phyloP scores from a whole-genome alignment of 2,329 filamentous ascomycete genomes.

The Diplodia sapinea region DNA sequence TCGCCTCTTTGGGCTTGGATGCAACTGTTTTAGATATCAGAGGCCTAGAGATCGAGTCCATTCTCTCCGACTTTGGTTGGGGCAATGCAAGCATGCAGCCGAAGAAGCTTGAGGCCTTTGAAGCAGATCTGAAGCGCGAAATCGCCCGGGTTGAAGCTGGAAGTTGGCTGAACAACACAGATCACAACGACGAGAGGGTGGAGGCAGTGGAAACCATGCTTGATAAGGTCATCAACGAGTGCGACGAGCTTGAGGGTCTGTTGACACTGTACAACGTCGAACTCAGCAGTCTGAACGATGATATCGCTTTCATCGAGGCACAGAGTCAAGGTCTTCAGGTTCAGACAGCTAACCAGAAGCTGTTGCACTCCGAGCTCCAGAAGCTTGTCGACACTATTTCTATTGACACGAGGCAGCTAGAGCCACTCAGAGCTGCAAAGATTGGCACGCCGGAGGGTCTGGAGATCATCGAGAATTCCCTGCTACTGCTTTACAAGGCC shows the following conservation, averaged over 20 bases:
- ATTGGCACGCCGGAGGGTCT: slow-evolving; percentile 74
- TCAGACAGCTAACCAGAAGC: slow-evolving; percentile 94
- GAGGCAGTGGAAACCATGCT: slow-evolving; percentile 84
- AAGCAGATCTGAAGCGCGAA: slow-evolving; percentile 82
- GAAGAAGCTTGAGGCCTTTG: slow-evolving; percentile 78
- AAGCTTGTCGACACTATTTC: slow-evolving; percentile 89
- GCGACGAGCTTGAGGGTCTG: slow-evolving; percentile 93
- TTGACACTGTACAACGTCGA: slow-evolving; percentile 95
- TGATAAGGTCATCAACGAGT: slow-evolving; percentile 89
- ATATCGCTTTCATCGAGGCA: slow-evolving; percentile 96
- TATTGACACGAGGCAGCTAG: slow-evolving; percentile 77
- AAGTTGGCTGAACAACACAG: slow-evolving; percentile 82
- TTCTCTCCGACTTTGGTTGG: slow-evolving; percentile 89
- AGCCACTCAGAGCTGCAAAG: slow-evolving; percentile 73
- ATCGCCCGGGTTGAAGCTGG: slow-evolving; percentile 90
- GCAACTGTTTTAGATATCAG: slow-evolving; percentile 74
- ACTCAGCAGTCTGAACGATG: slow-evolving; percentile 88
- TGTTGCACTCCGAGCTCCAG: slow-evolving; percentile 87
- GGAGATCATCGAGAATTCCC: slow-evolving; percentile 75
- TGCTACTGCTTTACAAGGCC: slow-evolving; percentile 86
- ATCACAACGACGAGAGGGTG: slow-evolving; percentile 89
- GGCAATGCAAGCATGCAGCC: slow-evolving; percentile 76
- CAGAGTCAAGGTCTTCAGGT: slow-evolving; percentile 97
- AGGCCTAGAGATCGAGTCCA: slow-evolving; percentile 79
- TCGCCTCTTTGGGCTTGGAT: slow-evolving; percentile 79